Base-by-base conservation (phyloP, 306 rosid genomes). In the Arachis stenosperma region DNA sequence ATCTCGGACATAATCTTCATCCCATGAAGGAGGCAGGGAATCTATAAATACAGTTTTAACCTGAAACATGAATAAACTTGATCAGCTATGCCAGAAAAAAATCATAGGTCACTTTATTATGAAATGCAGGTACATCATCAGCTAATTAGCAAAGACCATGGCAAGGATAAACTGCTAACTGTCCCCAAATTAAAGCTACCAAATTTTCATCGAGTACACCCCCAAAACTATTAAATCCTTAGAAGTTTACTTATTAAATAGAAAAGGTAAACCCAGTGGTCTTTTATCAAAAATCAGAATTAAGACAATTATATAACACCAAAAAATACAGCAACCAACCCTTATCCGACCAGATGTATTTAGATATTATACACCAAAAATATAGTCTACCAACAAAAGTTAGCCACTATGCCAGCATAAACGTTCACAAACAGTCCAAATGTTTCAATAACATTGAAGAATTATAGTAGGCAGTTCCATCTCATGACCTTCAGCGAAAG, bases 21-120 rank as follows among this genome's bases (percentile, higher is more conserved):
- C 93, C 99, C 96, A 95, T 57, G 95, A 83, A 65, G 96, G 84
- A 77, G 97, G 90, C 61, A 91, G 75, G 65, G 92, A 89, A 87
- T 95, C 99, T 73, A 95, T 88, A 79, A 95, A 95, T 41, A 95
- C 96, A 83, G 99, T 89, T 87, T 91, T 91, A 73, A 88, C 99
- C 98, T 94, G 90, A 77, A 86, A 75, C 68, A 60, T 76, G 56
- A 51, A 73, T 46, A 69, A 51, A 55, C 41, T 70, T 64, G 47
- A 81, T 81, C 79, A 79, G 83, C 36, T 43, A 60, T 65, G 61
- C 42, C 12, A 8, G 14, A 60, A 73, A 67, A 33, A 33, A 33
- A 33, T 33, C 37, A 33, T 4, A 33, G 37, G 37, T 58, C 3
- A 11, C 50, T 59, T 61, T n/a, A 71, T 11, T 17, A 61, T 73